Conservation (phyloP, 768 basidiomycete genomes). For the Strobilomyces echinocephalus region DNA sequence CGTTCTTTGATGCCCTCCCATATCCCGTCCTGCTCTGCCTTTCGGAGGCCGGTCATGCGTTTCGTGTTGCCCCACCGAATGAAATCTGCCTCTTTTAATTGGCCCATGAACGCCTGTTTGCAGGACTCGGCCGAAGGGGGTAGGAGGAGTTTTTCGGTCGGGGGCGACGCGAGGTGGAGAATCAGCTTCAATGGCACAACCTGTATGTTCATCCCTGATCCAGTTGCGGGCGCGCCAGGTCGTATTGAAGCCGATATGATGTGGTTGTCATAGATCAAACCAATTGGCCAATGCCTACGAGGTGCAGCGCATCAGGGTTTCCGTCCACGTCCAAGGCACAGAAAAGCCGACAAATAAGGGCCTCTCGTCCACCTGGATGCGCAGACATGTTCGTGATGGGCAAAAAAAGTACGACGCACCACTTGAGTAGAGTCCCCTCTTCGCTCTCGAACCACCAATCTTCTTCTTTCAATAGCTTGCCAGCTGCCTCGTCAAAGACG, state of each 20-base stretch:
- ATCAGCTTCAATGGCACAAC: slow-evolving; percentile 66
- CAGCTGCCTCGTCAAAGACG: slow-evolving; percentile 83
- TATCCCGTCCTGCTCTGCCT: slow-evolving; percentile 90
- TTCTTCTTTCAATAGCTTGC: slow-evolving; percentile 72
- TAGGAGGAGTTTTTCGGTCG: slow-evolving; percentile 78
- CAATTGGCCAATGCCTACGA: slow-evolving; percentile 95
- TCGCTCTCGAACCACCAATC: slow-evolving; percentile 98
- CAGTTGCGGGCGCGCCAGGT: slow-evolving; percentile 32
- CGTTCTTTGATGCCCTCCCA: slow-evolving; percentile 97
- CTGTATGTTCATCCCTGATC: slow-evolving; percentile 38
- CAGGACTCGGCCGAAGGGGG: slow-evolving; percentile 79
- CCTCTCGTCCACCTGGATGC: not conserved
- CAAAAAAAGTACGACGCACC: slow-evolving; percentile 47
- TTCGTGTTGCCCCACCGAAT: slow-evolving; percentile 95
- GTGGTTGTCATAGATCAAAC: slow-evolving; percentile 87
- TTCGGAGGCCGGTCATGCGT: slow-evolving; percentile 84
- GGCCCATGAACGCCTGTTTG: slow-evolving; percentile 93
- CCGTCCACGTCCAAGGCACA: not conserved
- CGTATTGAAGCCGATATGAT: slow-evolving; percentile 59
- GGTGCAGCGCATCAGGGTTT: slow-evolving; percentile 8
- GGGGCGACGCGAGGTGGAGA: slow-evolving; percentile 84
- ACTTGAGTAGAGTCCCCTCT: slow-evolving; percentile 76
- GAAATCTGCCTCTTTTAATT: slow-evolving; percentile 95
- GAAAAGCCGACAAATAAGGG: not conserved
- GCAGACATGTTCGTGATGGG: not conserved